A percentile compares a stretch with the other conserved stretches of the same genome.
phyloP scores from a whole-genome alignment of 2,329 filamentous ascomycete genomes.

The Ceratocystis variospora region DNA sequence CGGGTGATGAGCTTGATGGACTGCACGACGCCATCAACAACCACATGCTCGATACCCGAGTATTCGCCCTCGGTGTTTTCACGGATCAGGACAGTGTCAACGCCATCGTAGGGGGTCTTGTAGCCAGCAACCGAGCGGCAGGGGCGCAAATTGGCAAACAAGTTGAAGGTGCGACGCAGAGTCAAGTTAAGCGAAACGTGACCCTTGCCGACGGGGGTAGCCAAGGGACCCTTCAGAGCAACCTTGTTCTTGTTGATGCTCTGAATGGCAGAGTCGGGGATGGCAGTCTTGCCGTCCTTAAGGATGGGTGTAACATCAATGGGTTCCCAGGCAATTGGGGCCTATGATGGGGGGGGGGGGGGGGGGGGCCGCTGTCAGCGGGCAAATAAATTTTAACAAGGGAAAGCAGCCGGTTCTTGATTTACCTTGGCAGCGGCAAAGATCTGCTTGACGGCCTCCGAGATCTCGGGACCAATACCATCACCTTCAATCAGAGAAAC shows the following conservation, averaged over 20 bases:
- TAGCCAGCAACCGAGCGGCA: conserved; percentile 94
- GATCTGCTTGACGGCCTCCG: conserved; percentile 97
- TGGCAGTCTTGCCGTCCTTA: conserved; percentile 90
- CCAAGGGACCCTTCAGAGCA: conserved; percentile 93
- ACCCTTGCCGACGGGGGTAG: conserved; percentile 94
- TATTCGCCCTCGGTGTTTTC: conserved; percentile 99
- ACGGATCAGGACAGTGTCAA: conserved; percentile 94
- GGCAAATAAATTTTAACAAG: background rate
- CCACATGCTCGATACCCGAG: conserved; percentile 96
- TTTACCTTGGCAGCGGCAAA: conserved; percentile 84
- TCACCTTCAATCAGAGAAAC: conserved; percentile 98
- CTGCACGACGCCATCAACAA: conserved; percentile 95
- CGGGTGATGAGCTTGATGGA: conserved; percentile 99
- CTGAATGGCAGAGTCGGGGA: conserved; percentile 81
- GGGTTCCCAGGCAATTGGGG: conserved; percentile 91
- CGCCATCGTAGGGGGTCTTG: conserved; percentile 96
- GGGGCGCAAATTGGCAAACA: conserved; percentile 97
- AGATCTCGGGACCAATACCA: conserved; percentile 95
- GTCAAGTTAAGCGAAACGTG: conserved; percentile 98
- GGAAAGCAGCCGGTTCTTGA: conserved; percentile 15
- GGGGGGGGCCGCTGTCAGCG: background rate
- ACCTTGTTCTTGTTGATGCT: conserved; percentile 94
- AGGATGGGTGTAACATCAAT: conserved; percentile 89
- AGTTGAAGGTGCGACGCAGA: conserved; percentile 97
- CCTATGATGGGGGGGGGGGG: too few species aligned